Evolutionary conservation across 2,329 filamentous ascomycete species (phyloP).

Genomic region (Exserohilum turcica): DNA sequence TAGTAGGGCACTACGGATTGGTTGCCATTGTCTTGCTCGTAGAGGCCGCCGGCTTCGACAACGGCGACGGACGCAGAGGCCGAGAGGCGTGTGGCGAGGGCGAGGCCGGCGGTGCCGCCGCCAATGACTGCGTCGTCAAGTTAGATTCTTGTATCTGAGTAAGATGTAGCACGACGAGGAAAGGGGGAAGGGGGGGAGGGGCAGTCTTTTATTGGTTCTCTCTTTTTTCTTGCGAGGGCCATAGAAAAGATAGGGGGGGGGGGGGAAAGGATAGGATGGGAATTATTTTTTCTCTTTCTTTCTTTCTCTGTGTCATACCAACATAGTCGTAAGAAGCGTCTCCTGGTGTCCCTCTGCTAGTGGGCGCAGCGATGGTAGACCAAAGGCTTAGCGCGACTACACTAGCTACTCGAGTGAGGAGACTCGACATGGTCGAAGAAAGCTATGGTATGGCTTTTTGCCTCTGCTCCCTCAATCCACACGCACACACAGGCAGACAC

Average conservation of each 20-base stretch:
- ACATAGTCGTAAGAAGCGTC: constrained; percentile 4
- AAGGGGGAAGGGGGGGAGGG: too few relatives aligned
- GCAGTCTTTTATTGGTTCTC: not conserved
- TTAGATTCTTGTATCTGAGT: constrained; percentile 30
- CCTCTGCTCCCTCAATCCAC: not conserved
- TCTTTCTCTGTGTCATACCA: too few relatives aligned
- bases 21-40: constrained; percentile 37
- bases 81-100: constrained; percentile 31
- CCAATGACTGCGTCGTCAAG: constrained; percentile 32
- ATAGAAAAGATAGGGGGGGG: not conserved
- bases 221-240: too few relatives aligned
- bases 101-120: constrained; percentile 36
- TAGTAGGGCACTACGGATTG: constrained; percentile 32
- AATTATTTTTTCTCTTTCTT: too few relatives aligned
- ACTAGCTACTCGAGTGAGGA: not conserved
- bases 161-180: constrained; percentile 26
- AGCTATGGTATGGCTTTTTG: not conserved
- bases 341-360: not conserved
- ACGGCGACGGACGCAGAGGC: constrained; percentile 31
- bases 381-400: not conserved
- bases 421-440: not conserved
- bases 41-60: constrained; percentile 34
- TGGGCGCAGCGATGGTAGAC: not conserved
- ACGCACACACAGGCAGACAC: too few relatives aligned
- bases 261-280: not conserved